phyloP scores from a whole-genome alignment of 176 grass and related monocot species.

The Guadua angustifolia region DNA sequence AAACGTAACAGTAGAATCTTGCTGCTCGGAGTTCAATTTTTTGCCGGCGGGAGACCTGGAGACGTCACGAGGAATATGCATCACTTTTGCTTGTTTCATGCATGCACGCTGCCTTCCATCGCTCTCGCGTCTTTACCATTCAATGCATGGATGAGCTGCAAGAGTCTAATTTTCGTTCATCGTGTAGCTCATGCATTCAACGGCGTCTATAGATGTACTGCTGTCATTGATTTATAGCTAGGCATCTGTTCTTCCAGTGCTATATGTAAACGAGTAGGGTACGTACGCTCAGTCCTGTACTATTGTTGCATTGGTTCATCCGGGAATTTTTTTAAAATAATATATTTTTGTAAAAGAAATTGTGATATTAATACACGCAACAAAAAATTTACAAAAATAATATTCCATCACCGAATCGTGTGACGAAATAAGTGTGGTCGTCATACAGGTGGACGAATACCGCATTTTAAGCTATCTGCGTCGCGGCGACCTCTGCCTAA shows the following conservation, averaged over 20 bases:
- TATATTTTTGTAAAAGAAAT: too few relatives aligned
- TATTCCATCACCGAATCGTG: too few relatives aligned
- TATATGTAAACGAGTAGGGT: background rate
- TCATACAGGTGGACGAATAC: too few relatives aligned
- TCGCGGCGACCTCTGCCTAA: too few relatives aligned
- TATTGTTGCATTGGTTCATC: background rate
- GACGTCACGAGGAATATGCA: constrained; percentile 1
- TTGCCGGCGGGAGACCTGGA: constrained; percentile 34
- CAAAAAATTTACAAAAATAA: too few relatives aligned
- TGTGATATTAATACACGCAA: too few relatives aligned
- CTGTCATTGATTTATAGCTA: background rate
- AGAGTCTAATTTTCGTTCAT: background rate
- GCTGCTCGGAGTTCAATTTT: background rate
- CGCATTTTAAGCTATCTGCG: too few relatives aligned
- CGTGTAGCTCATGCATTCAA: background rate
- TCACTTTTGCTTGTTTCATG: constrained; percentile 8
- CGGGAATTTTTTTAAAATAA: too few relatives aligned
- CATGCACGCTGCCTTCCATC: background rate
- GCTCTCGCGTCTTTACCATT: constrained; percentile 5
- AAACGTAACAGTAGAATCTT: constrained; percentile 2
- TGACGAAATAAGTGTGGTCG: too few relatives aligned
- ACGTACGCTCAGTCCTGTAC: background rate
- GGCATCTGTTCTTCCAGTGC: background rate
- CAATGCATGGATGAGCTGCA: constrained; percentile 11
- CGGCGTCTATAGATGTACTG: background rate